These are phyloP conservation scores for Castanea mollissima DNA, from an alignment of 306 rosid genomes.

Conservation along the genomic window DNA sequence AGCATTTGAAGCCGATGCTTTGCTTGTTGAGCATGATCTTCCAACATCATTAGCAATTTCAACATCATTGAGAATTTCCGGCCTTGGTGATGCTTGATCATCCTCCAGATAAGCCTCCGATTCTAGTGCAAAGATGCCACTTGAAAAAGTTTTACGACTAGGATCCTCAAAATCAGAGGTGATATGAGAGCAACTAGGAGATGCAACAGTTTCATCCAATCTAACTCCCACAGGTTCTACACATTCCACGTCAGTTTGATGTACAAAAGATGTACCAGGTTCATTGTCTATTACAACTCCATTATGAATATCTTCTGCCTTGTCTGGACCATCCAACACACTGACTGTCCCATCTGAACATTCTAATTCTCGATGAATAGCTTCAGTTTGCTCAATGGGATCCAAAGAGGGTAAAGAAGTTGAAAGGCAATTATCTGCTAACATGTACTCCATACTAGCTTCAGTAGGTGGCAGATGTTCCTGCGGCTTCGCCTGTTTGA, in stretches of 20 bases:
- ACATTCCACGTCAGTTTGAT: slow-evolving; percentile 39
- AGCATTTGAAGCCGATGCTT: slow-evolving; percentile 30
- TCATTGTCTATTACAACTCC: slow-evolving; percentile 56
- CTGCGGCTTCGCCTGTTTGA: slow-evolving; percentile 34
- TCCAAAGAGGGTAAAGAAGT: slow-evolving; percentile 19
- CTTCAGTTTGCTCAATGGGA: slow-evolving; percentile 25
- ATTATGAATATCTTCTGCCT: slow-evolving; percentile 52
- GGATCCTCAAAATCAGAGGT: slow-evolving; percentile 59
- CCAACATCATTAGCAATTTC: slow-evolving; percentile 37
- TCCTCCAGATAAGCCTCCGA: slow-evolving; percentile 46
- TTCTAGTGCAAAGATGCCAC: slow-evolving; percentile 29
- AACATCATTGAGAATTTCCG: slow-evolving; percentile 38
- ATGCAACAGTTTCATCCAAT: slow-evolving; percentile 41
- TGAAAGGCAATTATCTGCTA: slow-evolving; percentile 36
- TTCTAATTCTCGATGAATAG: slow-evolving; percentile 30
- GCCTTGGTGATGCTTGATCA: slow-evolving; percentile 42
- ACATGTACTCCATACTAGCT: slow-evolving; percentile 29
- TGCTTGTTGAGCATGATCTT: slow-evolving; percentile 37
- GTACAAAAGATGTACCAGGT: slow-evolving; percentile 31
- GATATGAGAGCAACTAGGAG: slow-evolving; percentile 64
- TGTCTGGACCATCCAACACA: slow-evolving; percentile 47
- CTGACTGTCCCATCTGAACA: slow-evolving; percentile 38
- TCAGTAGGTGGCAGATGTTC: slow-evolving; percentile 31
- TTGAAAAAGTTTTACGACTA: slow-evolving; percentile 47
- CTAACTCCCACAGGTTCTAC: slow-evolving; percentile 35